Conservation (phyloP, 2,329 filamentous ascomycete genomes). For the Xylaria sp. region DNA sequence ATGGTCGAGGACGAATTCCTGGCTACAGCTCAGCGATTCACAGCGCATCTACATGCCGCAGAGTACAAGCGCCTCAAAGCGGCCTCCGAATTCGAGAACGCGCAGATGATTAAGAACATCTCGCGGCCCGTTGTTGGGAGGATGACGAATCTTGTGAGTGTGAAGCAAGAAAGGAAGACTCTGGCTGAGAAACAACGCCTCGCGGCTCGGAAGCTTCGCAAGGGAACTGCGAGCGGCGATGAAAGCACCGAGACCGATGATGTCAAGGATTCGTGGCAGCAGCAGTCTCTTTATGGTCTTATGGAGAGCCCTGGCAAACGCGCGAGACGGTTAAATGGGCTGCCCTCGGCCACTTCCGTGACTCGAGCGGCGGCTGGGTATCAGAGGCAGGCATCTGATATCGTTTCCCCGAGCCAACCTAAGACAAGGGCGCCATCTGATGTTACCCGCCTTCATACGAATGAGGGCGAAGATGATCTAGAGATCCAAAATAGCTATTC, state of each 20-base stretch:
- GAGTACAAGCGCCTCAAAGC: slow-evolving; percentile 77
- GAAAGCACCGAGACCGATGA: slow-evolving; percentile 45
- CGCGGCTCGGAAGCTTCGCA: slow-evolving; percentile 42
- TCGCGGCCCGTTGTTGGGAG: slow-evolving; percentile 62
- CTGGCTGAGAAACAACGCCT: slow-evolving; percentile 53
- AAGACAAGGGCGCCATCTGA: background rate
- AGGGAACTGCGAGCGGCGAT: slow-evolving; percentile 38
- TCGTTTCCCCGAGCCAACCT: slow-evolving; percentile 11
- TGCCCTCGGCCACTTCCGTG: slow-evolving; percentile 33
- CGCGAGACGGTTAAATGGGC: slow-evolving; percentile 37
- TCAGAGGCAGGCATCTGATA: slow-evolving; percentile 18
- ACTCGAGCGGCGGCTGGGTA: slow-evolving; percentile 48
- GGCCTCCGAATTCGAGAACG: slow-evolving; percentile 65
- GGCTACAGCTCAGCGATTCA: slow-evolving; percentile 74
- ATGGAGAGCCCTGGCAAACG: slow-evolving; percentile 57
- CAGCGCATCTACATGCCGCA: slow-evolving; percentile 78
- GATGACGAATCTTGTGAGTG: slow-evolving; percentile 52
- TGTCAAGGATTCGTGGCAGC: slow-evolving; percentile 45
- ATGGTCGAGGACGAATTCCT: slow-evolving; percentile 89
- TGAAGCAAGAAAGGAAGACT: slow-evolving; percentile 52
- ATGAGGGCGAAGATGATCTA: slow-evolving; percentile 1
- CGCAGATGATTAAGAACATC: slow-evolving; percentile 61
- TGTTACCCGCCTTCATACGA: slow-evolving; percentile 44
- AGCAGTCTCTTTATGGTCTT: slow-evolving; percentile 55
- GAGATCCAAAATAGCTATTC: background rate